Conservation (phyloP, 257 asterid species). For the Penstemon barbatus region DNA sequence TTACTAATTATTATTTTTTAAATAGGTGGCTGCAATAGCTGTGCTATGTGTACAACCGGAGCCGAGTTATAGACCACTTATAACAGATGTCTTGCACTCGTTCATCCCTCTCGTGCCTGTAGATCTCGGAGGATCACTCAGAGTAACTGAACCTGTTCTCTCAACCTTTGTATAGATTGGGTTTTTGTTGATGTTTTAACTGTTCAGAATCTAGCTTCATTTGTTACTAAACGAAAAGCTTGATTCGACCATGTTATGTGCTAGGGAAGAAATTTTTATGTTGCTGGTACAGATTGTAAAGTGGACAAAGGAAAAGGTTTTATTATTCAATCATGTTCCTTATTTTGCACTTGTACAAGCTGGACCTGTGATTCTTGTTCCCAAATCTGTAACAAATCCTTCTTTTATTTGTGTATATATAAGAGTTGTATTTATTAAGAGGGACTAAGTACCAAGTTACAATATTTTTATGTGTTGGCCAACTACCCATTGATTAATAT, state of each 20-base stretch:
- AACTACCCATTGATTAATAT: neutral
- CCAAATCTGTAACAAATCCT: no score
- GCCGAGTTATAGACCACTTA: slow-evolving; percentile 74
- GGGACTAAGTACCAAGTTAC: no score
- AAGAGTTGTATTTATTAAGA: neutral
- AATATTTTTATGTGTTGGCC: neutral
- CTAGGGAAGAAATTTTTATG: slow-evolving; percentile 8
- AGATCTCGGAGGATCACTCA: slow-evolving; percentile 59
- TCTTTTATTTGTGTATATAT: neutral
- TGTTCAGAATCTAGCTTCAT: neutral
- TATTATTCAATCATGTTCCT: slow-evolving; percentile 9
- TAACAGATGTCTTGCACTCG: slow-evolving; percentile 64
- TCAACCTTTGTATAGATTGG: slow-evolving; percentile 24
- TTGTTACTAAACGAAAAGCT: slow-evolving; percentile 12
- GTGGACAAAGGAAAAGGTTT: slow-evolving; percentile 22
- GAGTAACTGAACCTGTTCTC: slow-evolving; percentile 35
- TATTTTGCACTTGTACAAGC: neutral
- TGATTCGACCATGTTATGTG: slow-evolving; percentile 16
- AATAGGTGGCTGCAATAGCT: slow-evolving; percentile 72
- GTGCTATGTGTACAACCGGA: slow-evolving; percentile 78
- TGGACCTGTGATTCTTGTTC: neutral
- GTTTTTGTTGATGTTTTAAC: neutral
- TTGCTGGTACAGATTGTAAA: slow-evolving; percentile 38
- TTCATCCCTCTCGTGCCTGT: slow-evolving; percentile 63
- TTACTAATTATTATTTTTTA: neutral